Base-by-base conservation (phyloP, 1,284 basidiomycete species). In the Ganoderma sinense region DNA sequence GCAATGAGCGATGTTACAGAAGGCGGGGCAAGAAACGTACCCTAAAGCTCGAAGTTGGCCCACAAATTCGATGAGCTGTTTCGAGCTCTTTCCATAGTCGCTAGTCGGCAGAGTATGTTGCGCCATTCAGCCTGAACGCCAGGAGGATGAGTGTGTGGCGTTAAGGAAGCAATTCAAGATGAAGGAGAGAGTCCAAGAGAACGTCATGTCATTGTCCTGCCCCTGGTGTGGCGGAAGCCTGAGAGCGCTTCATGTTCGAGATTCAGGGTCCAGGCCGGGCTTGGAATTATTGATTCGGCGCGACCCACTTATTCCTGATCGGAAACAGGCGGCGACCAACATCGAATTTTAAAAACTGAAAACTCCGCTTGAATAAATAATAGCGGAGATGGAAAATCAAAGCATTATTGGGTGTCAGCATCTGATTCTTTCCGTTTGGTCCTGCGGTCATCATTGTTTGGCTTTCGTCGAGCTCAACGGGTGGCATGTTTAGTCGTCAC, bases 11-110 rank as follows among this genome's bases (percentile, higher is more conserved):
- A 20, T 33, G 18, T 2, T 10, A 45, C 11, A 20, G n/a, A 26
- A 2, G 18, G 43, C 31, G 14, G 18, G n/a, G n/a, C 13, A 20
- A 36, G 7, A 14, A 36, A 33, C 51, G n/a, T 73, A 82, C 88
- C 87, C 86, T n/a, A 89, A 75, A 1, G 78, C 80, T 1, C 80
- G 76, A 10, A 89, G 78, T 53, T 85, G 82, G 18, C 79, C 82
- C 64, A 86, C 79, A 1, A 89, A 78, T n/a, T 79, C 78, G 82
- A 89, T 85, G 55, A 89, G 72, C 64, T 84, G 81, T 61, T 78
- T 82, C 63, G 85, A 84, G 62, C 74, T 82, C 14, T 78, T 78
- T 0, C 87, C 85, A 76, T 89, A 89, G 56, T 83, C 84, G 0
- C 70, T 69, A 16, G 68, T 64, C 4, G 64, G 31, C n/a, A 71